A percentile compares a stretch with the other conserved stretches of the same genome.
Conservation (phyloP, 129 eudicot species). For the Lonicera japonica region DNA sequence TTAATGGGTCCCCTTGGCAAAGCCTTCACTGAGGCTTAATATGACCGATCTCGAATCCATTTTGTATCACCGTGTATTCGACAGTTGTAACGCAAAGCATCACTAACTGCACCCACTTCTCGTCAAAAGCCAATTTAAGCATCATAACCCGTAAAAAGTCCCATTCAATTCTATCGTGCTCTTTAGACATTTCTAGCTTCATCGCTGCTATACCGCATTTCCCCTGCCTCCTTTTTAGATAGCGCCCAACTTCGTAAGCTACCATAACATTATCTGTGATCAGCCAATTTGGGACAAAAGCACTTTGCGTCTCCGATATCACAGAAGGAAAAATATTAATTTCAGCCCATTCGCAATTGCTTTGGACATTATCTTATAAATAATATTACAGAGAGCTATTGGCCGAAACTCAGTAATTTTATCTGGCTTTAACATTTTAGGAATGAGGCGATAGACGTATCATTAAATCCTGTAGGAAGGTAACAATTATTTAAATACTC, state of each 20-base stretch:
- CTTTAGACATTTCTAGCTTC: neutral
- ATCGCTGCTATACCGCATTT: neutral
- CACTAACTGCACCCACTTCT: neutral
- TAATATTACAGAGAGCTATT: neutral
- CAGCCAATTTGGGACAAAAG: neutral
- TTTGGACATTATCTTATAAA: neutral
- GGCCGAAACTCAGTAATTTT: neutral
- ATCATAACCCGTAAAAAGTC: neutral
- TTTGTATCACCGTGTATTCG: too few species aligned
- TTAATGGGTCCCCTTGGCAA: too few species aligned
- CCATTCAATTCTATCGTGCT: neutral
- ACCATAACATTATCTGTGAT: too few species aligned
- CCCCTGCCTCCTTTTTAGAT: neutral
- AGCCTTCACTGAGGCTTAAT: too few species aligned
- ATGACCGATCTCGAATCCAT: too few species aligned
- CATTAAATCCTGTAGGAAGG: neutral
- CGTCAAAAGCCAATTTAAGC: neutral
- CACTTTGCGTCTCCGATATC: neutral
- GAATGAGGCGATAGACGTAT: neutral
- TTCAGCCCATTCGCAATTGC: neutral
- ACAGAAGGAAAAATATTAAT: neutral
- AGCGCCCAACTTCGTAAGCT: too few species aligned
- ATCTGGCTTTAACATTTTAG: neutral
- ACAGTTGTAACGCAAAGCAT: neutral
- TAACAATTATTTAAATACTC: too few species aligned